Percentiles rank a stretch among this genome's conserved stretches.
These are phyloP conservation scores for Cunninghamia lanceolata DNA, from an alignment of 75 land plant species.

Conservation along the genomic window DNA sequence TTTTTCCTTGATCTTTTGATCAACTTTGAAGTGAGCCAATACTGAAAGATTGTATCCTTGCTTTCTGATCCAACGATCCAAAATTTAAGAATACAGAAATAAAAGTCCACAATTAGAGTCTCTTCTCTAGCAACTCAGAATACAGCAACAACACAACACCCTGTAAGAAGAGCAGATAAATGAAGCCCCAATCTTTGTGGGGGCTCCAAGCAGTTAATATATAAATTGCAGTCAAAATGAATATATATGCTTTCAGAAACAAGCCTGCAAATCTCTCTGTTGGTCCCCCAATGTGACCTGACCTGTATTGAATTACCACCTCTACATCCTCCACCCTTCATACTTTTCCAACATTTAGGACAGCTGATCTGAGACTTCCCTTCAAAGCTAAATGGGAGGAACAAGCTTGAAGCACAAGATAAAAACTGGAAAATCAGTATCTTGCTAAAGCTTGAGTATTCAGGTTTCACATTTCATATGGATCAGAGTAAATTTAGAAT, in stretches of 20 bases:
- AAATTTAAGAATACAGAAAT: neutral
- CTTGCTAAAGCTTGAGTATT: conserved; percentile 7
- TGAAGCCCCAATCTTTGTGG: conserved; percentile 1
- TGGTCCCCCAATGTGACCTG: neutral
- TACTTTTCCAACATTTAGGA: neutral
- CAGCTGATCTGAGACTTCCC: neutral
- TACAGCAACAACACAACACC: neutral
- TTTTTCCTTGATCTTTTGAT: neutral
- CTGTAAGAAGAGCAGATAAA: conserved; percentile 4
- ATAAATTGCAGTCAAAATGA: neutral
- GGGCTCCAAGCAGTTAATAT: neutral
- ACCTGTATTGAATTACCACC: neutral
- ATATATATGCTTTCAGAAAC: neutral
- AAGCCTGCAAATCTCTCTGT: neutral
- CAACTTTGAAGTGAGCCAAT: neutral
- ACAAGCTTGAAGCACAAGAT: conserved; percentile 8
- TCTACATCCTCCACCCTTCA: neutral
- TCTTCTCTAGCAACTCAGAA: conserved; percentile 6
- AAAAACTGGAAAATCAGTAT: conserved; percentile 7
- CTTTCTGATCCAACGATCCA: conserved; percentile 6
- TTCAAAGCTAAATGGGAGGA: neutral
- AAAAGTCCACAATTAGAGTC: neutral
- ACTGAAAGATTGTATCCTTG: neutral
- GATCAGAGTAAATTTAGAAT: neutral
- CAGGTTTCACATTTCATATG: neutral